Evolutionary conservation across 2,329 filamentous ascomycete species (phyloP).

Genomic region (Dothiorella sarmentorum): DNA sequence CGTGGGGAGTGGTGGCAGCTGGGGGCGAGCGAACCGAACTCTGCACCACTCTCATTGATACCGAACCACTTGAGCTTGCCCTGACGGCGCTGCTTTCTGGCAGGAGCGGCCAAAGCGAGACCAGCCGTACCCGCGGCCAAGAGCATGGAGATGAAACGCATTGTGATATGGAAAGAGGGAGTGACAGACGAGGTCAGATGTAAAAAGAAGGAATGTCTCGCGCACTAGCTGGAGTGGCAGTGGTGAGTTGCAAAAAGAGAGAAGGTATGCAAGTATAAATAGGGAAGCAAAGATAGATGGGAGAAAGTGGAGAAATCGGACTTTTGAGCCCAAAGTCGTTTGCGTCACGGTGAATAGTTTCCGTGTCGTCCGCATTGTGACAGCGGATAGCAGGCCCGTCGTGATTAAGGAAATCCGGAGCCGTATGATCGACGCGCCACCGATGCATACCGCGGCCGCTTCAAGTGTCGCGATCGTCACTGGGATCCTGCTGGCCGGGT

Average conservation of each 20-base stretch:
- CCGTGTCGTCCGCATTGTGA: background rate
- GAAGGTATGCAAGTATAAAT: background rate
- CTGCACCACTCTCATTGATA: slow-evolving; percentile 58
- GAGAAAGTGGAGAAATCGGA: background rate
- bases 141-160: slow-evolving; percentile 24
- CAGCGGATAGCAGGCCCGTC: slow-evolving; percentile 3
- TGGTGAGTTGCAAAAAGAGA: background rate
- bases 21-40: no score
- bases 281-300: background rate
- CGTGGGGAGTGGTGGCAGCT: no score
- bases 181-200: background rate
- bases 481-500: no score
- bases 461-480: background rate
- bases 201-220: background rate
- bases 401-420: slow-evolving; percentile 6
- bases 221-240: background rate
- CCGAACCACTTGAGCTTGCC: slow-evolving; percentile 38
- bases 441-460: background rate
- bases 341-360: slow-evolving; percentile 6
- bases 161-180: slow-evolving; percentile 4
- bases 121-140: slow-evolving; percentile 22
- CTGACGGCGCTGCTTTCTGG: slow-evolving; percentile 8
- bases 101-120: slow-evolving; percentile 21
- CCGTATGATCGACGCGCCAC: slow-evolving; percentile 2
- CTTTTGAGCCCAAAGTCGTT: background rate